phyloP scores from a whole-genome alignment of 371 early-diverging fungal species.

The Fennellomyces sp. region DNA sequence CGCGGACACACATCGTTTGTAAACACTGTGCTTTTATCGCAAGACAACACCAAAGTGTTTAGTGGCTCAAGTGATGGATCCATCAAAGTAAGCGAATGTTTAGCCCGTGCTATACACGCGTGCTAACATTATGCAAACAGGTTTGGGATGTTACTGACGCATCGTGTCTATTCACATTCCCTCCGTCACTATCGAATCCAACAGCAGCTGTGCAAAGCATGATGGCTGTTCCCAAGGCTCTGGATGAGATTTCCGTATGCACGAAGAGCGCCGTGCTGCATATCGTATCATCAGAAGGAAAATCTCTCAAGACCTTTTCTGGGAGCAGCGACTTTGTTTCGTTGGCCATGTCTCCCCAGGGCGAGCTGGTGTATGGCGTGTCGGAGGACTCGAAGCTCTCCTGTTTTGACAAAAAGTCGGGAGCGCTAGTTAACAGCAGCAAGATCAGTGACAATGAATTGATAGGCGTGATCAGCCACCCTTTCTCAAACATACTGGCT shows the following conservation, averaged over 20 bases:
- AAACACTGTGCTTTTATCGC: slow-evolving; percentile 74
- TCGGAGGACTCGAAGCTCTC: slow-evolving; percentile 67
- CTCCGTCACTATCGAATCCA: slow-evolving; percentile 34
- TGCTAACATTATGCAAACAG: slow-evolving; percentile 29
- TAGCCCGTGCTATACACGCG: background rate
- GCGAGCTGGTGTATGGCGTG: slow-evolving; percentile 74
- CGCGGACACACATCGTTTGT: slow-evolving; percentile 92
- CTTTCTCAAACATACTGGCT: slow-evolving; percentile 77
- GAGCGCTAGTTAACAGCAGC: slow-evolving; percentile 30
- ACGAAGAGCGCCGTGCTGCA: slow-evolving; percentile 67
- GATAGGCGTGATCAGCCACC: slow-evolving; percentile 75
- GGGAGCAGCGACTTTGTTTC: slow-evolving; percentile 63
- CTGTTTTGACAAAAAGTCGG: slow-evolving; percentile 61
- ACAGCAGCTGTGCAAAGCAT: slow-evolving; percentile 25
- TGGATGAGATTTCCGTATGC: slow-evolving; percentile 71
- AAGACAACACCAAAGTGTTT: slow-evolving; percentile 69
- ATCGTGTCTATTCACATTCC: slow-evolving; percentile 46
- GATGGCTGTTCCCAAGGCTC: slow-evolving; percentile 50
- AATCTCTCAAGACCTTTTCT: slow-evolving; percentile 45
- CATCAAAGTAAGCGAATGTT: slow-evolving; percentile 62
- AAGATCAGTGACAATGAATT: slow-evolving; percentile 64
- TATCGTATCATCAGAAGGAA: slow-evolving; percentile 64
- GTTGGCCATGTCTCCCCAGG: slow-evolving; percentile 72
- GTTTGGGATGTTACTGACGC: slow-evolving; percentile 77
- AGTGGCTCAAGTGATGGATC: slow-evolving; percentile 90